These are phyloP conservation scores for Giardia duodenalis DNA, from an alignment of 208 protist species.

Conservation along the genomic window DNA sequence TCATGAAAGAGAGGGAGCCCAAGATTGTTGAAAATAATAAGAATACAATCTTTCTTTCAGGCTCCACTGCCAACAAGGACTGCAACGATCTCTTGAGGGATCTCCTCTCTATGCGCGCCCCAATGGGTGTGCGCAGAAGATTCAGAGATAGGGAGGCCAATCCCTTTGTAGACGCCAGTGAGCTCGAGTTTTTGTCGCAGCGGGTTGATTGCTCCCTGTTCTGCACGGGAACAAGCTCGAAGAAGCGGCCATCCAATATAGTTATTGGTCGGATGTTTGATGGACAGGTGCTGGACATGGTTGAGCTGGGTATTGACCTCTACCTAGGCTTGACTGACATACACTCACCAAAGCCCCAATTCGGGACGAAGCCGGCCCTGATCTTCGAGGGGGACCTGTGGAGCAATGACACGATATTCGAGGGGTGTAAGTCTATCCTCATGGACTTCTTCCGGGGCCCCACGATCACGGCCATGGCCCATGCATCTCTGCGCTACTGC, in stretches of 20 bases:
- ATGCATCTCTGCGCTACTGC: not conserved
- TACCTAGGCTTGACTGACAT: not conserved
- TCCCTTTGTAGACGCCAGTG: not conserved
- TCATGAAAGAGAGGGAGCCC: not conserved
- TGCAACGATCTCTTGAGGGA: not conserved
- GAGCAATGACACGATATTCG: not conserved
- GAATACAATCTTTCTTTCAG: not conserved
- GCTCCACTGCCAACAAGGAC: not conserved
- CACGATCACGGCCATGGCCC: not conserved
- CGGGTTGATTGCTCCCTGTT: not conserved
- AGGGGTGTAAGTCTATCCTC: not conserved
- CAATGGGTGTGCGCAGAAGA: not conserved
- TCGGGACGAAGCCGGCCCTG: not conserved
- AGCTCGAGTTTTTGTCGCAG: not conserved
- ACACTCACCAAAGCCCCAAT: not conserved
- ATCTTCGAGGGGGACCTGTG: not conserved
- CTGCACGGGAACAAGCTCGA: not conserved
- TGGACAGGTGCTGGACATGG: not conserved
- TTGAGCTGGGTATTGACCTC: not conserved
- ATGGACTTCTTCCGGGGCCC: not conserved
- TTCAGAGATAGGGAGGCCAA: not conserved
- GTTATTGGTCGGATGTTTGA: not conserved
- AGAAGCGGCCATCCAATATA: not conserved
- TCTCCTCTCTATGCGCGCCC: not conserved
- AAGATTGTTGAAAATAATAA: constrained; percentile 8